Evolutionary conservation across 345 rosid genomes (phyloP).

Genomic region (Excoecaria cochinchinensis): DNA sequence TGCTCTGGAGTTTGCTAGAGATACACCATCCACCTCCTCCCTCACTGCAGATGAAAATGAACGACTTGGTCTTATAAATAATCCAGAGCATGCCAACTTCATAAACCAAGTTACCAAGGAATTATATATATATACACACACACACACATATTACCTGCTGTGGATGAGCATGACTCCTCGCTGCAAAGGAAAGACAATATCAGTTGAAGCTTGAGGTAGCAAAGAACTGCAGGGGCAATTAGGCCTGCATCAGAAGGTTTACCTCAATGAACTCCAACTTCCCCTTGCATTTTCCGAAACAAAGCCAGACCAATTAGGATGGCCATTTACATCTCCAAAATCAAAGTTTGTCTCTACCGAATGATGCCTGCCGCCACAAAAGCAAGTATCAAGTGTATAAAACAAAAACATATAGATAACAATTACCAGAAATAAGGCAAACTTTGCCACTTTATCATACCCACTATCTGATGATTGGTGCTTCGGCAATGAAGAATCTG

Average conservation of each 20-base stretch:
- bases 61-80: background rate
- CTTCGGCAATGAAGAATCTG: conserved; percentile 43
- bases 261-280: conserved; percentile 57
- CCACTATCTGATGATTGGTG: conserved; percentile 34
- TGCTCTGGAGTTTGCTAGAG: conserved; percentile 28
- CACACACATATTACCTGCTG: conserved; percentile 55
- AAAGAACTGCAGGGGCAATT: background rate
- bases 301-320: conserved; percentile 40
- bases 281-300: conserved; percentile 48
- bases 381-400: conserved; percentile 8
- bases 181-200: conserved; percentile 43
- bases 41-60: conserved; percentile 39
- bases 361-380: conserved; percentile 30
- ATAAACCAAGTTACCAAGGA: conserved; percentile 7
- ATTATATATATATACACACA: too few species aligned
- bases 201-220: conserved; percentile 11
- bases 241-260: conserved; percentile 17
- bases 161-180: conserved; percentile 85
- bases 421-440: conserved; percentile 22
- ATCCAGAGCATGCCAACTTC: background rate
- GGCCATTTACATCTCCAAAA: conserved; percentile 30
- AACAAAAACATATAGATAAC: conserved; percentile 4
- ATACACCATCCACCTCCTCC: conserved; percentile 33
- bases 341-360: conserved; percentile 12
- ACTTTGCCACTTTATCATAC: conserved; percentile 34